phyloP scores from a whole-genome alignment of 140 eudicot genomes.

The Artemisia princeps region DNA sequence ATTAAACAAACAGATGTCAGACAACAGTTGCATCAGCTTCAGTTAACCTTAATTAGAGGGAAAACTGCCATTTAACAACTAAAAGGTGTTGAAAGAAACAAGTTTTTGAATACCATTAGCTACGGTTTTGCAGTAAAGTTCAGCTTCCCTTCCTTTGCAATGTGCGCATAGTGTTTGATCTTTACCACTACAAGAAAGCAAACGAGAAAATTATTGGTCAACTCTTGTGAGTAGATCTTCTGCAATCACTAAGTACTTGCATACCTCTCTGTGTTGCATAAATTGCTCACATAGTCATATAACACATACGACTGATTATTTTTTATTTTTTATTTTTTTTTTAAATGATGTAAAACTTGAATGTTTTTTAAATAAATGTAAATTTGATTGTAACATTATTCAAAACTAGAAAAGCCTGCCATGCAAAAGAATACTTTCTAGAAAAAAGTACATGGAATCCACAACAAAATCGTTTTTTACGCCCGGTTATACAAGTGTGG shows the following conservation, averaged over 20 bases:
- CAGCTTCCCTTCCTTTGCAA: constrained; percentile 96
- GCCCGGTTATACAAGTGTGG: background rate
- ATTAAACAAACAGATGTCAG: background rate
- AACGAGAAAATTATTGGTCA: background rate
- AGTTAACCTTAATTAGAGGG: background rate
- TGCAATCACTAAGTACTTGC: background rate
- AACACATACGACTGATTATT: background rate
- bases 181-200: constrained; percentile 38
- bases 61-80: background rate
- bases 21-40: background rate
- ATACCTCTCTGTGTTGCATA: background rate
- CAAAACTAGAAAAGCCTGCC: background rate
- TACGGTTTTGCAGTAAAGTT: constrained; percentile 83
- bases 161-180: constrained; percentile 77
- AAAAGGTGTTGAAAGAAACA: background rate
- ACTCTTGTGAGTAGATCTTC: background rate
- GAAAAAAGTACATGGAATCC: too few species aligned
- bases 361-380: too few species aligned
- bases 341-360: too few species aligned
- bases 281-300: background rate
- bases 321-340: too few species aligned
- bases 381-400: background rate
- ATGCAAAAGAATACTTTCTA: background rate
- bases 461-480: background rate
- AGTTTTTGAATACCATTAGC: constrained; percentile 50